Conservation (phyloP, 148 eudicot species). For the Mesembryanthemum crystallinum region DNA sequence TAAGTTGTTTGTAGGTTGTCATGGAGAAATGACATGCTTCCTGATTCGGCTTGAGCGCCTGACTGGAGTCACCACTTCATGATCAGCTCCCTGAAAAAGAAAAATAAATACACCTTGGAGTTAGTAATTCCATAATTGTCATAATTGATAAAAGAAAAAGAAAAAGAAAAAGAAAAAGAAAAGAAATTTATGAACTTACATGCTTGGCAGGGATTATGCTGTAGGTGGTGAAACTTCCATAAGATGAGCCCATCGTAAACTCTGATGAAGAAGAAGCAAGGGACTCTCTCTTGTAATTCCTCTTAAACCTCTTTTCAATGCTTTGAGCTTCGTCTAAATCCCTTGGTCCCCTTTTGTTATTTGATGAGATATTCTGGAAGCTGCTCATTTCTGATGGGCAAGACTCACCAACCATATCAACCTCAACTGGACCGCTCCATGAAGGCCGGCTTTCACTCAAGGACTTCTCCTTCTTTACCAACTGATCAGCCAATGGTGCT, state of each 20-base stretch:
- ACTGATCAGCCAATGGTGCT: constrained; percentile 18
- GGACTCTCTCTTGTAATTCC: constrained; percentile 63
- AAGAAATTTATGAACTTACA: constrained; percentile 37
- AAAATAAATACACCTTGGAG: not conserved
- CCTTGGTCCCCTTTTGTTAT: constrained; percentile 28
- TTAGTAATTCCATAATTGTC: not conserved
- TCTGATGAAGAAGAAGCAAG: constrained; percentile 76
- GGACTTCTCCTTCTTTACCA: constrained; percentile 7
- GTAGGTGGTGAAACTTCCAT: constrained; percentile 93
- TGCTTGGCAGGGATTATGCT: constrained; percentile 55
- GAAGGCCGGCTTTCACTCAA: constrained; percentile 16
- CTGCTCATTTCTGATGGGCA: constrained; percentile 81
- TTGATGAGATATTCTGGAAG: constrained; percentile 38
- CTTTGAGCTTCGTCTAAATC: constrained; percentile 54
- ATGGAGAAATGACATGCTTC: constrained; percentile 52
- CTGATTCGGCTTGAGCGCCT: constrained; percentile 92
- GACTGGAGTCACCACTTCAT: constrained; percentile 75
- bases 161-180: not conserved
- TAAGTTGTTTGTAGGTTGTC: not conserved
- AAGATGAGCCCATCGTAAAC: constrained; percentile 54
- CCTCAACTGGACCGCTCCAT: constrained; percentile 37
- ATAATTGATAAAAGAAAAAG: too few species aligned
- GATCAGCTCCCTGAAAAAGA: constrained; percentile 58
- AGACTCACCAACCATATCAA: constrained; percentile 48
- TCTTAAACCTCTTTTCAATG: constrained; percentile 43